A percentile compares a stretch with the other conserved stretches of the same genome.
These are phyloP conservation scores for Cavenderia fasciculata DNA, from an alignment of 78 protist genomes.

Conservation along the genomic window DNA sequence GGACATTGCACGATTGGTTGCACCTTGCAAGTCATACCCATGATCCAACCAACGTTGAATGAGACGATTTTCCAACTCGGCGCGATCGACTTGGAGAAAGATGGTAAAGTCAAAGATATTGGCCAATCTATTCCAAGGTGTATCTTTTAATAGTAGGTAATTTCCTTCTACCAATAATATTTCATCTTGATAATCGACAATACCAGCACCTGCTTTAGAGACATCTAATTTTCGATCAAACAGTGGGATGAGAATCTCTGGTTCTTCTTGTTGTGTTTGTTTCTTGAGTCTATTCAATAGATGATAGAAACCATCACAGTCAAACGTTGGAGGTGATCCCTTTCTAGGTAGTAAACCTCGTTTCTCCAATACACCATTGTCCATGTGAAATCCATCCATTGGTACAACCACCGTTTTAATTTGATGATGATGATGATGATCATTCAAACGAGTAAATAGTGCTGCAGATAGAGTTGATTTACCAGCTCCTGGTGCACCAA, in stretches of 20 bases:
- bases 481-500: conserved; percentile 35
- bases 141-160: conserved; percentile 15
- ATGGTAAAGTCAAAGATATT: not conserved
- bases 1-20: conserved; percentile 20
- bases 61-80: not conserved
- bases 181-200: not conserved
- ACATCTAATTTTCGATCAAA: conserved; percentile 40
- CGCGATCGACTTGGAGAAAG: not conserved
- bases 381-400: conserved; percentile 69
- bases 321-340: conserved; percentile 72
- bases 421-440: not conserved
- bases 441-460: not conserved
- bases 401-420: conserved; percentile 20
- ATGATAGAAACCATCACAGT: conserved; percentile 1
- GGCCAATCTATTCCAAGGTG: conserved; percentile 21
- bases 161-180: conserved; percentile 51
- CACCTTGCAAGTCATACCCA: not conserved
- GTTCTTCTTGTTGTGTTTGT: not conserved
- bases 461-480: conserved; percentile 11
- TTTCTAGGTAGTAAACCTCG: not conserved
- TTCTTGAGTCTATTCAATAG: conserved; percentile 2
- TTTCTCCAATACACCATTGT: conserved; percentile 28
- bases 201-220: conserved; percentile 3
- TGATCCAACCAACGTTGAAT: conserved; percentile 36
- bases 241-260: conserved; percentile 29